A percentile compares a stretch with the other conserved stretches of the same genome.
phyloP scores from a whole-genome alignment of 139 green algal genomes.

The Spirogloea muscicola region DNA sequence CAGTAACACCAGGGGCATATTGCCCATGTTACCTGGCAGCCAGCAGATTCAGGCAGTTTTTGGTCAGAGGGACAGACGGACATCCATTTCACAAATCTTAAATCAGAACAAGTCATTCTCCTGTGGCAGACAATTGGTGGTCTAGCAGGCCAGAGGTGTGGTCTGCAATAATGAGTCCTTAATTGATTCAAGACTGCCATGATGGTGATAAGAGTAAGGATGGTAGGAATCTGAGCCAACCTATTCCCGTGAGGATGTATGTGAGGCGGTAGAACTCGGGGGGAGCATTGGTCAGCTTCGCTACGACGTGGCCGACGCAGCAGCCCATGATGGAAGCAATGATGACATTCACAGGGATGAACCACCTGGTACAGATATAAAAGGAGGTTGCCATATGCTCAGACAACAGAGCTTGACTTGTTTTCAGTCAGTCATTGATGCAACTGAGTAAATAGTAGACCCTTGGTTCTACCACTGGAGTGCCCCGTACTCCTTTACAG shows the following conservation, averaged over 20 bases:
- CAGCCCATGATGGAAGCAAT: slow-evolving; percentile 23
- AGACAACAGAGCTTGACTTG: background rate
- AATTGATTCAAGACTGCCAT: no score
- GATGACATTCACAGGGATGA: slow-evolving; percentile 27
- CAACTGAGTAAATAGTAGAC: background rate
- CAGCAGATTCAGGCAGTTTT: no score
- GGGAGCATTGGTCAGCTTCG: background rate
- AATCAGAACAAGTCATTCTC: no score
- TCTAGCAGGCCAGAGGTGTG: no score
- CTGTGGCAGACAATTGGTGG: no score
- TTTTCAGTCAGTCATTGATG: background rate
- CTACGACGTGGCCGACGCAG: background rate
- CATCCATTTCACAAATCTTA: no score
- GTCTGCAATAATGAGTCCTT: no score
- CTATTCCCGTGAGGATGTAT: background rate
- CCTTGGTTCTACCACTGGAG: no score
- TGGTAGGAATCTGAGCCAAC: no score
- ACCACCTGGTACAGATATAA: background rate
- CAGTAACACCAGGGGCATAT: slow-evolving; percentile 59
- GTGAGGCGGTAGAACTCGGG: background rate
- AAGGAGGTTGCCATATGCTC: background rate
- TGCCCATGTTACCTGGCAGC: slow-evolving; percentile 52
- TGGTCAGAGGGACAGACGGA: no score
- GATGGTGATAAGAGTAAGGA: no score
- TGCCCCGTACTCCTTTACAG: no score